Conservation (phyloP, 2,329 filamentous ascomycete species). For the Colletotrichum sidae region DNA sequence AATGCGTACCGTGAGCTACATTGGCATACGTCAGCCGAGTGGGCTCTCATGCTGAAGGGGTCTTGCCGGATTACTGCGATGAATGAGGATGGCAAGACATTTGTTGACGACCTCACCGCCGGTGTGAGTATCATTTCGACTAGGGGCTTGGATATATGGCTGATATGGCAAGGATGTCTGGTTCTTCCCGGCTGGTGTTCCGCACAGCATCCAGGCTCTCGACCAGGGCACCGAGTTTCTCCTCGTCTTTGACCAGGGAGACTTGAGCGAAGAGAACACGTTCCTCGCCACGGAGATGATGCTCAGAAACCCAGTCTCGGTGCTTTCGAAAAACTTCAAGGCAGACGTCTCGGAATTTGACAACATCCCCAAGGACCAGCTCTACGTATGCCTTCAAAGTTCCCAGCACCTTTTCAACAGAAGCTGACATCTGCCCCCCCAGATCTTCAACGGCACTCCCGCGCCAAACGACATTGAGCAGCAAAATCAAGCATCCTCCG, state of each 20-base stretch:
- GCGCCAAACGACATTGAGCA: slow-evolving; percentile 57
- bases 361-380: slow-evolving; percentile 57
- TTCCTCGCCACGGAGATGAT: slow-evolving; percentile 68
- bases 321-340: slow-evolving; percentile 67
- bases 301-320: slow-evolving; percentile 61
- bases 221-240: slow-evolving; percentile 68
- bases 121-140: not conserved
- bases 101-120: slow-evolving; percentile 59
- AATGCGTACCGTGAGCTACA: slow-evolving; percentile 72
- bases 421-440: not conserved
- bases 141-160: not conserved
- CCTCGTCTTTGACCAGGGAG: slow-evolving; percentile 69
- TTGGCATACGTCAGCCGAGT: slow-evolving; percentile 68
- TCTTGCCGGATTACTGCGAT: slow-evolving; percentile 63
- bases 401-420: fast-evolving
- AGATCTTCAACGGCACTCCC: slow-evolving; percentile 63
- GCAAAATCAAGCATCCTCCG: slow-evolving; percentile 60
- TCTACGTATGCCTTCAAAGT: slow-evolving; percentile 47
- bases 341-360: slow-evolving; percentile 60
- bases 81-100: slow-evolving; percentile 61
- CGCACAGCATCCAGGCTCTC: slow-evolving; percentile 66
- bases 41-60: slow-evolving; percentile 65
- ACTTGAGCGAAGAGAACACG: slow-evolving; percentile 69
- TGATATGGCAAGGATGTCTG: slow-evolving; percentile 60
- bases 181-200: slow-evolving; percentile 63